Evolutionary conservation across 2,329 filamentous ascomycete genomes (phyloP), one percentile per base, ranked within the genome.

Genomic region (Trichophyton schoenleinii): DNA sequence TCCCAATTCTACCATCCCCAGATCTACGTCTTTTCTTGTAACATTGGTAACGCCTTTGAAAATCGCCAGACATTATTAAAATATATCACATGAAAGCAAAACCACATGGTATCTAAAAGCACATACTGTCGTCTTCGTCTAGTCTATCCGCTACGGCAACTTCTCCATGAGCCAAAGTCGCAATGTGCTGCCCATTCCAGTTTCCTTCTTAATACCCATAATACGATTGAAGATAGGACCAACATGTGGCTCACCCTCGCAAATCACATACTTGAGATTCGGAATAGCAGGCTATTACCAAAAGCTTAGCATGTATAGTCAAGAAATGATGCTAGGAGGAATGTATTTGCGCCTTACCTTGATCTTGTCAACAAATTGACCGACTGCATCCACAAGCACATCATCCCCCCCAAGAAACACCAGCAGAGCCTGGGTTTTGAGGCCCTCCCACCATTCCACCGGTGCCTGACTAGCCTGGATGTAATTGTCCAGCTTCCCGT

Each of bases 371-470:
- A 73, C 74, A 64, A 84, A 78, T 20, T 78, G 75, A 57, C 75
- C 67, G 58, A 86, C 83, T 13, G 75, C 64, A 84, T 83, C 38
- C 83, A 70, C 28, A 86, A 64, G 13, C 8, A 84, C 73, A 71
- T 86, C 83, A 57, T 80, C 77, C 0, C 73, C 78, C 0, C 83
- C 84, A 1, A 74, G 80, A 64, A 79, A 78, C 3, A 86, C 73
- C 25, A 84, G 66, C 0, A 84, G 72, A 48, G 78, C 74, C 20
- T 75, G 71, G 2, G 81, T 75, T 0, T 77, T 73, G 11, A 82
- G 72, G 1, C 72, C 74, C 8, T 74, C 67, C 76, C 80, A 86
- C 83, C 83, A 86, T 1, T 75, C 73, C 2, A 73, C 60, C 1
- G 77, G 72, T 0, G 82, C 83, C 6, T 67, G 67, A 7, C 72